Conservation (phyloP, 139 green algal genomes). For the Pseudopediastrum boryanum region DNA sequence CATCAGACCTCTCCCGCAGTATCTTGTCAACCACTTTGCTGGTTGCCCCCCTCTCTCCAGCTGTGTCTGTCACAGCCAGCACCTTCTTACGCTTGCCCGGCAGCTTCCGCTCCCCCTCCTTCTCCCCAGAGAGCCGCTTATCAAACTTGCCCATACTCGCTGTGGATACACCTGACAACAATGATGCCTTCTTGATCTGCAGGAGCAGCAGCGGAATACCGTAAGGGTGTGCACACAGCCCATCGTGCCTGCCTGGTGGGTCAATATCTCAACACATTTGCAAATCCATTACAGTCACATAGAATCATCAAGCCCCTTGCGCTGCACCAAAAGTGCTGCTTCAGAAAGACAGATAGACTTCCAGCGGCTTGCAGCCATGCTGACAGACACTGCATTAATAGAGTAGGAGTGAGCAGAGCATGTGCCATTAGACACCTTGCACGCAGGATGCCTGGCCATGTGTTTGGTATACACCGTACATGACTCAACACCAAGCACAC, state of each 20-base stretch:
- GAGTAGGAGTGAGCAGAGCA: too few relatives aligned
- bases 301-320: too few relatives aligned
- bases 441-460: too few relatives aligned
- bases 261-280: not conserved
- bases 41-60: constrained; percentile 43
- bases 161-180: constrained; percentile 84
- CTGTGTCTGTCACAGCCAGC: constrained; percentile 52
- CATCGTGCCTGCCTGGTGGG: not conserved
- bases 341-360: too few relatives aligned
- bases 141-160: constrained; percentile 97
- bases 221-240: not conserved
- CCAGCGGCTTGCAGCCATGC: too few relatives aligned
- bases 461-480: too few relatives aligned
- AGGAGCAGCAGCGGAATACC: not conserved
- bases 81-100: constrained; percentile 68
- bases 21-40: constrained; percentile 70
- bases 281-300: not conserved
- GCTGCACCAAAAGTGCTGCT: too few relatives aligned
- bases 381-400: too few relatives aligned
- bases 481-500: too few relatives aligned
- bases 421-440: too few relatives aligned
- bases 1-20: constrained; percentile 71
- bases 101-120: constrained; percentile 51
- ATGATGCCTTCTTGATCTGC: constrained; percentile 74
- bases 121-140: constrained; percentile 67